Evolutionary conservation across 257 asterid genomes (phyloP), one percentile per base, ranked within the genome.

Genomic region (Perilla frutescens): DNA sequence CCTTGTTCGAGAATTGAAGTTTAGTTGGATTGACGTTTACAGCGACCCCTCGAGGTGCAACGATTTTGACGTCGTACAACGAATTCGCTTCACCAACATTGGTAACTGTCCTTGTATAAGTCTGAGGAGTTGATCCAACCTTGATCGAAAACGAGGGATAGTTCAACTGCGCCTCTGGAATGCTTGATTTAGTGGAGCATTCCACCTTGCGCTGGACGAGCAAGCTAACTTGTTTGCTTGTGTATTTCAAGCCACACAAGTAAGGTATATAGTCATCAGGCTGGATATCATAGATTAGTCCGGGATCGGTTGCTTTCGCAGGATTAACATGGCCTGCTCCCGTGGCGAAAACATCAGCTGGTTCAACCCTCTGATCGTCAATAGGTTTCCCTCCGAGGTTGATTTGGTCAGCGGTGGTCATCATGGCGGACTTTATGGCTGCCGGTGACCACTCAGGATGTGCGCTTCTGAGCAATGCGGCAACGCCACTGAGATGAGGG

Each of bases 361-460:
- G 66, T 1, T 6, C 7, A 9, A 15, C 0, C 3, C 8, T 64
- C 12, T 61, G 49, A 37, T 77, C 82, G 1, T 58, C 41, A 43
- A 77, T 84, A 4, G 49, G 76, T 2, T 8, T n/a, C 8, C 31
- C 13, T 2, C 43, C 53, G 15, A 58, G 73, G 57, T 75, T 75
- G 4, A 5, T 8, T 20, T 67, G 74, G 7, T 68, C 55, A 0
- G 85, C 82, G 0, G 81, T 59, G 6, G 84, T 82, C 82, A 85
- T 80, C 49, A 82, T 69, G 6, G 85, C 80, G 4, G 85, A 82
- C 65, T 77, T 79, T 8, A 80, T 80, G 51, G 75, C 74, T 0
- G 87, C 85, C 0, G 85, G 85, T 0, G 83, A 74, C 87, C 89
- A 84, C 1, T 75, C 77, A 5, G 85, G 85, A 40, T 75, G 79